phyloP scores from a whole-genome alignment of 2,329 filamentous ascomycete species.

The Aspergillus sp. region DNA sequence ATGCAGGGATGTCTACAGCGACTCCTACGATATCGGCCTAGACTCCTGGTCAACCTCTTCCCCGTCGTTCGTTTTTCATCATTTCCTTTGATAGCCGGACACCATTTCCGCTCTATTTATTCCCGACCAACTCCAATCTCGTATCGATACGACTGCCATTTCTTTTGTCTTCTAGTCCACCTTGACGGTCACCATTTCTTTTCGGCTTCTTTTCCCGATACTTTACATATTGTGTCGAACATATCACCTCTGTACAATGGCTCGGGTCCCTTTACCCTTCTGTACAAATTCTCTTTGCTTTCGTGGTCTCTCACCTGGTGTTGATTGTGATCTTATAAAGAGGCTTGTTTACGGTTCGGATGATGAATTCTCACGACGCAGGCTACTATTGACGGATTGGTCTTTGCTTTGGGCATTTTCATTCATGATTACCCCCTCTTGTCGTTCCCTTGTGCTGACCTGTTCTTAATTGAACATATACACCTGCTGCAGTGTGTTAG shows the following conservation, averaged over 20 bases:
- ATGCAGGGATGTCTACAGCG: neutral
- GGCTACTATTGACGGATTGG: constrained; percentile 14
- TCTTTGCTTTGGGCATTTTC: constrained; percentile 9
- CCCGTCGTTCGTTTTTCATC: neutral
- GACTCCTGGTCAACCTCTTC: neutral
- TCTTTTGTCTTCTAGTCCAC: constrained; percentile 14
- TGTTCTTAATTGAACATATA: constrained; percentile 14
- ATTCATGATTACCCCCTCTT: constrained; percentile 10
- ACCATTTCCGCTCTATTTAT: neutral
- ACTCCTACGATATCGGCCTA: neutral
- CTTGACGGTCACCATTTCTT: constrained; percentile 12
- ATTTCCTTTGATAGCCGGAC: neutral
- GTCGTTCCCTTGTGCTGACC: constrained; percentile 13
- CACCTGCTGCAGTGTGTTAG: constrained; percentile 9
- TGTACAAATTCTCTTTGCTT: constrained; percentile 17
- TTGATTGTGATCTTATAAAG: constrained; percentile 1
- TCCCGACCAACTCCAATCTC: constrained; percentile 1
- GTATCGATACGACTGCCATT: constrained; percentile 7
- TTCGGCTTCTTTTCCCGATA: neutral
- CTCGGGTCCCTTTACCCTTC: constrained; percentile 7
- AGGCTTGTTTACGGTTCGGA: constrained; percentile 16
- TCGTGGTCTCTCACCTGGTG: constrained; percentile 5
- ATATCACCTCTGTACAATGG: constrained; percentile 21
- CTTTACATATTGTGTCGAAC: constrained; percentile 7
- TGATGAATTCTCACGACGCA: constrained; percentile 24